Evolutionary conservation across 2,329 filamentous ascomycete species (phyloP).

Genomic region (Thelonectria discophora): DNA sequence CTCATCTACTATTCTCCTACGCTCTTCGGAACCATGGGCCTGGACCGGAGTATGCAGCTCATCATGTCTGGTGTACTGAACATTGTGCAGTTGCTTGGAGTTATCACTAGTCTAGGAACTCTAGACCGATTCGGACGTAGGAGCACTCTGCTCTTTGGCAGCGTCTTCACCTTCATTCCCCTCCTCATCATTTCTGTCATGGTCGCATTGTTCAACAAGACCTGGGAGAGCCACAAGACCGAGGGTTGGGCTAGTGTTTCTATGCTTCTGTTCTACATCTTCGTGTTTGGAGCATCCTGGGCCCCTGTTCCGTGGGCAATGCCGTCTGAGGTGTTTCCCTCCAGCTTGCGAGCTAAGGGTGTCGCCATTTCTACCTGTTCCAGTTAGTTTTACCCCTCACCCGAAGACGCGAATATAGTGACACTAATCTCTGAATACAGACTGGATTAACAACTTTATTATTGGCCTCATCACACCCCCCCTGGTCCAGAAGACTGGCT

Average conservation of each 20-base stretch:
- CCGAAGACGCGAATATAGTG: too few species aligned
- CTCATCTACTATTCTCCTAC: constrained; percentile 67
- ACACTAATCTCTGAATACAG: too few species aligned
- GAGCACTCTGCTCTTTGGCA: constrained; percentile 35
- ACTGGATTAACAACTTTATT: constrained; percentile 52
- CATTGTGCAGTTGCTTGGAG: constrained; percentile 45
- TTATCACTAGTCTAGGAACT: constrained; percentile 56
- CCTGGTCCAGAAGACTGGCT: constrained; percentile 61
- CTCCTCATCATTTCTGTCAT: constrained; percentile 39
- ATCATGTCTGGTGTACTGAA: constrained; percentile 46
- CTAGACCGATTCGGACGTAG: constrained; percentile 44
- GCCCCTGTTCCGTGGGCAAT: constrained; percentile 60
- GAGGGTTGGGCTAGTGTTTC: constrained; percentile 41
- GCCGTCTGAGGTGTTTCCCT: constrained; percentile 68
- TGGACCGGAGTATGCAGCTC: constrained; percentile 47
- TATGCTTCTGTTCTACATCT: constrained; percentile 61
- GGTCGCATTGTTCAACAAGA: constrained; percentile 38
- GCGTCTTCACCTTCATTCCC: constrained; percentile 38
- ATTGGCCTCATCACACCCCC: constrained; percentile 51
- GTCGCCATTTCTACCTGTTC: constrained; percentile 52
- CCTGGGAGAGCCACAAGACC: constrained; percentile 35
- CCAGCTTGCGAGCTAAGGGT: constrained; percentile 70
- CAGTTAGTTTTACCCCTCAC: too few species aligned
- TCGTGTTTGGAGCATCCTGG: constrained; percentile 67
- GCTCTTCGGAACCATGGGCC: too few species aligned